Conservation (phyloP, 1,139 yeast species). For the Scheffersomyces parashehatae region DNA sequence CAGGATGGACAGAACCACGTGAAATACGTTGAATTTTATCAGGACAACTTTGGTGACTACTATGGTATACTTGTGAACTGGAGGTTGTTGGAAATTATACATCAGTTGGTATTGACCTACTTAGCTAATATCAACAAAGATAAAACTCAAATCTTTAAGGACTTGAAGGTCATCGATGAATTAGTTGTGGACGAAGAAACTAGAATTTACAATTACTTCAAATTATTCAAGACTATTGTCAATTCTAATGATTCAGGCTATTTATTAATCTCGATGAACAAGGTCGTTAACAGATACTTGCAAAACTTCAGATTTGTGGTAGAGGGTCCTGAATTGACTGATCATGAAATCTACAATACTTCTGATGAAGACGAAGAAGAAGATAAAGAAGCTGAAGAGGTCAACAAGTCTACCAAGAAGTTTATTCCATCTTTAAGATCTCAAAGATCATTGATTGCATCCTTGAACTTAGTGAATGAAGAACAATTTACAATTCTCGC, state of each 20-base stretch:
- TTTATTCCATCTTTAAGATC: constrained; percentile 4
- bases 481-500: constrained; percentile 38
- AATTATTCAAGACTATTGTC: constrained; percentile 33
- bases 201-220: constrained; percentile 20
- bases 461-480: constrained; percentile 35
- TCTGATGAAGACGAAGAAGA: constrained; percentile 22
- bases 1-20: constrained; percentile 29
- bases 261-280: constrained; percentile 20
- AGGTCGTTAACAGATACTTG: constrained; percentile 19
- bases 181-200: constrained; percentile 16
- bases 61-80: constrained; percentile 33
- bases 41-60: constrained; percentile 17
- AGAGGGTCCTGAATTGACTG: constrained; percentile 33
- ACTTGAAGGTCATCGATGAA: constrained; percentile 22
- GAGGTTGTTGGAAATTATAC: constrained; percentile 40
- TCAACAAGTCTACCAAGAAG: not conserved
- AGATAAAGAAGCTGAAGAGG: constrained; percentile 11
- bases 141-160: constrained; percentile 20
- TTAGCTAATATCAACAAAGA: constrained; percentile 20
- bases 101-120: constrained; percentile 32
- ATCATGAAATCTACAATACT: constrained; percentile 22
- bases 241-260: constrained; percentile 22
- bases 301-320: constrained; percentile 19
- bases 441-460: constrained; percentile 26
- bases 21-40: constrained; percentile 32